Base-by-base conservation (phyloP, 2,329 filamentous ascomycete genomes). In the Diaporthe aspalathi region DNA sequence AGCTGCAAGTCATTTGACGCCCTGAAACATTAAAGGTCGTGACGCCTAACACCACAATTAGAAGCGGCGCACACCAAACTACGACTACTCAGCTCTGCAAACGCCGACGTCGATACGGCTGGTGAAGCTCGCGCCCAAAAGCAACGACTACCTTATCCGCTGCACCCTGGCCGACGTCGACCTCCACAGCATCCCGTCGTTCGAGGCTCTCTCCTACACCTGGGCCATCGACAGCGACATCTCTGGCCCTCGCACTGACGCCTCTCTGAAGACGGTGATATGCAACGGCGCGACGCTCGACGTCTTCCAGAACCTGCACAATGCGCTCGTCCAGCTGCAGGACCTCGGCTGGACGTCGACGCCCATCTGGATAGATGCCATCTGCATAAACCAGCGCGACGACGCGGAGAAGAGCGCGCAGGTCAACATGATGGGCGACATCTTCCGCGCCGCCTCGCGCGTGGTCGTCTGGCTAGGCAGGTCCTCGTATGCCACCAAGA, bases 371-470 rank as follows among this genome's bases (percentile, higher is more conserved):
- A 57, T 57, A 8, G 53, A 56, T 14, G 53, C 53, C 32, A 54
- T 54, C 20, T 54, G 52, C 20, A 54, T 54, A 27, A 54, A 54
- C 11, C 52, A 54, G 52, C 9, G 32, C n/a, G 53, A 56, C 24
- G 53, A 22, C 32, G 17, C 20, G 7, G 53, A 56, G 53, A 56
- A 56, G 9, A 38, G 53, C 8, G 32, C 32, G 2, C 53, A 56
- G 32, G 53, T 56, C 53, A 56, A 38, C 32, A 56, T 56, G 53
- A 56, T 56, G 53, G 53, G 53, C 53, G n/a, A 56, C 6, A 56
- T 56, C 20, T 56, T 56, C 53, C 53, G 53, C n/a, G 53, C 53
- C 32, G 53, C 53, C 32, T 38, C 32, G n/a, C 53, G 53, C 16
- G 53, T 56, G 4, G n/a, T 56, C 12, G 53, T 56, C 7, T 56